Conservation (phyloP, 2,329 filamentous ascomycete species). For the Botrytis fragariae region DNA sequence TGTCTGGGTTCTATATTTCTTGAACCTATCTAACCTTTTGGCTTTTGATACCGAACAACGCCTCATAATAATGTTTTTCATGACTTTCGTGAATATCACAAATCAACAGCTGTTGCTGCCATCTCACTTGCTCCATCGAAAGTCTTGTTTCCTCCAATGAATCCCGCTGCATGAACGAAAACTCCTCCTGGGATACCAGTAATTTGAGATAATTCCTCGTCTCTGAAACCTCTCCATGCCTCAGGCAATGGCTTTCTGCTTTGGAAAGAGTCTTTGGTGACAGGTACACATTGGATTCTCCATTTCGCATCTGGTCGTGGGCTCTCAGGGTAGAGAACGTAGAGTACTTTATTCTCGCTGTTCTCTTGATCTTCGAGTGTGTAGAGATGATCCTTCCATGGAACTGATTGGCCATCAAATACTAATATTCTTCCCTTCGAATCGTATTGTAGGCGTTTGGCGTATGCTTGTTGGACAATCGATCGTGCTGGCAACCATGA, state of each 20-base stretch:
- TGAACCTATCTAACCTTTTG: slow-evolving; percentile 10
- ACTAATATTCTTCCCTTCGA: slow-evolving; percentile 76
- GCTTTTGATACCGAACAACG: slow-evolving; percentile 5
- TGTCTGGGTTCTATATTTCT: neutral
- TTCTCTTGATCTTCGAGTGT: slow-evolving; percentile 67
- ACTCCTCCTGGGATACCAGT: slow-evolving; percentile 71
- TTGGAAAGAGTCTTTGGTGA: slow-evolving; percentile 79
- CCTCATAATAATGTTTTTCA: slow-evolving; percentile 1
- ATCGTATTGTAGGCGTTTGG: slow-evolving; percentile 65
- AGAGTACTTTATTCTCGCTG: slow-evolving; percentile 62
- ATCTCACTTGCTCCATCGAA: slow-evolving; percentile 85
- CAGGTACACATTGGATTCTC: slow-evolving; percentile 90
- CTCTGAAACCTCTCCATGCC: slow-evolving; percentile 86
- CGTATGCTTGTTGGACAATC: slow-evolving; percentile 74
- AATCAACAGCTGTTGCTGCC: slow-evolving; percentile 70
- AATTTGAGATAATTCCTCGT: slow-evolving; percentile 76
- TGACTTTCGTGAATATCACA: slow-evolving; percentile 24
- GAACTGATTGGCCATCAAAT: slow-evolving; percentile 72
- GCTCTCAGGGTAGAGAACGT: slow-evolving; percentile 89
- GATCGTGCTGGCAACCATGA: slow-evolving; percentile 87
- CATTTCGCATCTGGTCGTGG: slow-evolving; percentile 74
- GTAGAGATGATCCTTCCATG: slow-evolving; percentile 97
- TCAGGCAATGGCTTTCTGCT: slow-evolving; percentile 90
- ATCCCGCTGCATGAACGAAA: slow-evolving; percentile 91
- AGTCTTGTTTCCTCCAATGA: slow-evolving; percentile 93